Evolutionary conservation across 2,329 filamentous ascomycete species (phyloP), one percentile per base, ranked within the genome.

Genomic region (Nannizziopsis barbatae): DNA sequence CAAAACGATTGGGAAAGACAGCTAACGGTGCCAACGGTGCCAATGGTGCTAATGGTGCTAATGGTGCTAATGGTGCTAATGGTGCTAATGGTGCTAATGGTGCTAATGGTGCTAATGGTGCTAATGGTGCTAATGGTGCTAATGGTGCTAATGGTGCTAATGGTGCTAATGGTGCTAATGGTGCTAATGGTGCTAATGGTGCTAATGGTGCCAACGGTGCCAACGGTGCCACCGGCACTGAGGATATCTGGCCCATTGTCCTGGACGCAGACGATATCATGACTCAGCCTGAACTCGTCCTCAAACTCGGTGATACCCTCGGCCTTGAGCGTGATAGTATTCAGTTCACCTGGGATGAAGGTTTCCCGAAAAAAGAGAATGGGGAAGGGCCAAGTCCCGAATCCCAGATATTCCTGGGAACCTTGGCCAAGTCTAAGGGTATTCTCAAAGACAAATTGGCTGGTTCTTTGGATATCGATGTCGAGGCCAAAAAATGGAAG

Each of bases 201-300:
- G n/a, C n/a, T n/a, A n/a, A n/a, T n/a, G n/a, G n/a, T n/a, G n/a
- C n/a, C n/a, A n/a, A n/a, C n/a, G n/a, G n/a, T n/a, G n/a, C n/a
- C 22, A 27, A 27, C 7, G 15, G 46, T 20, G 22, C 54, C 11
- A 14, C 35, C 11, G 37, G 40, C 7, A 35, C 11, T 12, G 15
- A 45, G 22, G 40, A 35, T 33, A 43, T 41, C 3, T 50, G 52
- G 20, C 65, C 64, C 0, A 55, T 65, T 3, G 53, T 69, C 1
- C 46, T 67, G 1, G 67, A 69, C 45, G 65, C 66, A 5, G 60
- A 67, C 47, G 66, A 68, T 49, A 52, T 68, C 4, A 68, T 69
- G 40, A 59, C 60, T 36, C 51, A 55, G 14, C 61, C 62, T 0
- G 49, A 53, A n/a, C 53, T 63, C n/a, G 56, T 67, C 2, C 38